Conservation (phyloP, 345 rosid genomes). For the Ailanthus altissimus region DNA sequence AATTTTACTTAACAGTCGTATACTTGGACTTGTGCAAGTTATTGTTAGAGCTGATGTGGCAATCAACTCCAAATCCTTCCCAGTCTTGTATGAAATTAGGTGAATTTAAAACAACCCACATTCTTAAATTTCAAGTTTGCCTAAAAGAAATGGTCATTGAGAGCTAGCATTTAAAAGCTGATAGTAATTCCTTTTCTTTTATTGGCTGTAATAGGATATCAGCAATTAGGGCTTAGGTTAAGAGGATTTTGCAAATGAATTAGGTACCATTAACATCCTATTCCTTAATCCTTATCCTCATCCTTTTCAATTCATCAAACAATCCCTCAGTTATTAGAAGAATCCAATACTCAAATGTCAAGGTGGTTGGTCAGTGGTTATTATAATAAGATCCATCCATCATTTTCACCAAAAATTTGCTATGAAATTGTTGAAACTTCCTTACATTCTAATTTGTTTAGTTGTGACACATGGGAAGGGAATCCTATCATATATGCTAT, state of each 20-base stretch:
- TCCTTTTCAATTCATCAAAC: neutral
- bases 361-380: neutral
- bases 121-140: neutral
- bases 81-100: neutral
- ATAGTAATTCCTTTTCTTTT: neutral
- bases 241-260: conserved; percentile 4
- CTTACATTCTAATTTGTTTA: neutral
- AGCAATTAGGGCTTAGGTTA: neutral
- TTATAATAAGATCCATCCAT: neutral
- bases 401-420: neutral
- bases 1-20: neutral
- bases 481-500: neutral
- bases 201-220: neutral
- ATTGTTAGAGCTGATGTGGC: neutral
- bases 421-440: neutral
- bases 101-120: neutral
- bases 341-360: neutral
- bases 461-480: neutral
- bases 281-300: neutral
- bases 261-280: neutral
- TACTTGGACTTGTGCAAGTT: neutral
- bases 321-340: neutral
- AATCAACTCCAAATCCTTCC: neutral
- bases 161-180: no score
- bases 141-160: no score